These are phyloP conservation scores for Amniculicola lignicola DNA, from an alignment of 495 filamentous ascomycete species.

Conservation along the genomic window DNA sequence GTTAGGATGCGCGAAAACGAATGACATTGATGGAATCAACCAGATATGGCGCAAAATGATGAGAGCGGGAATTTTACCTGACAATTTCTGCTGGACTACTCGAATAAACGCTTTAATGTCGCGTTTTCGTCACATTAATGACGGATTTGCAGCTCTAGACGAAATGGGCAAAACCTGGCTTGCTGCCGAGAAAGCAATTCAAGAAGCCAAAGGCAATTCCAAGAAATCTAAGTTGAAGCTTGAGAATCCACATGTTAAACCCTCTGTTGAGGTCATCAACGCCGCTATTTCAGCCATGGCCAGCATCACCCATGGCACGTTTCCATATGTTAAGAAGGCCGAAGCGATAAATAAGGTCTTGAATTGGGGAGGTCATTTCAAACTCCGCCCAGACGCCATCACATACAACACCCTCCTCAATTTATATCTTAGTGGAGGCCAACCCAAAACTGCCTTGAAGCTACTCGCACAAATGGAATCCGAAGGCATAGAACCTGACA, in stretches of 20 bases:
- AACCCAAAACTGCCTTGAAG: constrained; percentile 39
- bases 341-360: constrained; percentile 49
- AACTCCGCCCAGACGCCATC: constrained; percentile 56
- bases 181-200: constrained; percentile 4
- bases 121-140: constrained; percentile 44
- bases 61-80: constrained; percentile 51
- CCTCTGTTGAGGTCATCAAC: constrained; percentile 62
- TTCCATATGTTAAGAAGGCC: constrained; percentile 36
- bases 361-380: constrained; percentile 55
- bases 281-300: constrained; percentile 54
- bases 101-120: constrained; percentile 59
- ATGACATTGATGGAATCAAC: constrained; percentile 51
- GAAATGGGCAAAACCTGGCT: constrained; percentile 52
- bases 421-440: constrained; percentile 49
- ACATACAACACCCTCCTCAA: constrained; percentile 70
- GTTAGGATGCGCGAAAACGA: constrained; percentile 50
- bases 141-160: constrained; percentile 55
- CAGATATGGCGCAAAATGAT: constrained; percentile 58
- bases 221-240: neutral
- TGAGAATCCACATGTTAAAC: constrained; percentile 43
- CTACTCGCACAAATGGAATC: constrained; percentile 52
- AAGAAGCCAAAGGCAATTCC: neutral
- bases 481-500: constrained; percentile 47
- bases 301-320: constrained; percentile 22
- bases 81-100: constrained; percentile 58